These are phyloP conservation scores for Ustilago tritici DNA, from an alignment of 1,284 basidiomycete genomes.

Conservation along the genomic window DNA sequence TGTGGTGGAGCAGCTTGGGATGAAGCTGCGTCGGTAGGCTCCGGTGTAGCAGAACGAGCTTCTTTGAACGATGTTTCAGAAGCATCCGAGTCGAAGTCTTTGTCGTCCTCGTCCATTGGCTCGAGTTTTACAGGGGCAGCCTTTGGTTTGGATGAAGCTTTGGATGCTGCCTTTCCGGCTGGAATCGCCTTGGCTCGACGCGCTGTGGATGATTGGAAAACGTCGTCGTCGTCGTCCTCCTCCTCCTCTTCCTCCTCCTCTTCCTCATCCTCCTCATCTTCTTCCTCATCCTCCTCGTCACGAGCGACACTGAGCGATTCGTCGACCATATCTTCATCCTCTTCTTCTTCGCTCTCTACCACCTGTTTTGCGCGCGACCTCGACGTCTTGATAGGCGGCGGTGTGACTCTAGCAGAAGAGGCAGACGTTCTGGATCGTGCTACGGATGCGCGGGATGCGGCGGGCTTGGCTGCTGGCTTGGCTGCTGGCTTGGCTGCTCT, in stretches of 20 bases:
- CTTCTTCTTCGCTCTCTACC: slow-evolving; percentile 37
- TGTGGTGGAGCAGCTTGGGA: slow-evolving; percentile 11
- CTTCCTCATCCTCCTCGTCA: slow-evolving; percentile 18
- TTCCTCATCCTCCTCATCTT: slow-evolving; percentile 19
- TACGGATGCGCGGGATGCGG: slow-evolving; percentile 17
- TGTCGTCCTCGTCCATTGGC: slow-evolving; percentile 29
- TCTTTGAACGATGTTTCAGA: slow-evolving; percentile 36
- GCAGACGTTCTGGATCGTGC: slow-evolving; percentile 16
- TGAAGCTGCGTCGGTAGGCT: slow-evolving; percentile 13
- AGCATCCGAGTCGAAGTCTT: slow-evolving; percentile 25
- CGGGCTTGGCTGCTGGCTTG: slow-evolving; percentile 14
- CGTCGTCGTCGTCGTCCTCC: slow-evolving; percentile 17
- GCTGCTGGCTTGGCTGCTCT: slow-evolving; percentile 19
- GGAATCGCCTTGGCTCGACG: slow-evolving; percentile 14
- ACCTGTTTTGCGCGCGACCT: slow-evolving; percentile 29
- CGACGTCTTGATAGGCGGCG: slow-evolving; percentile 25
- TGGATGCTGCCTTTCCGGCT: slow-evolving; percentile 3
- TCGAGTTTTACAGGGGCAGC: slow-evolving; percentile 19
- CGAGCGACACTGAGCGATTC: slow-evolving; percentile 34
- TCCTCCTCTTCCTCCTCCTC: no score
- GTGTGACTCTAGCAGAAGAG: slow-evolving; percentile 14
- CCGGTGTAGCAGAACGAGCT: slow-evolving; percentile 29
- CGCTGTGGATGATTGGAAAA: slow-evolving; percentile 30
- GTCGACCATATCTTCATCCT: slow-evolving; percentile 34
- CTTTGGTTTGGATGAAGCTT: slow-evolving; percentile 22